Percentiles rank a stretch among this genome's conserved stretches.
These are phyloP conservation scores for Penicillium italicum DNA, from an alignment of 2,329 filamentous ascomycete genomes.

Conservation along the genomic window DNA sequence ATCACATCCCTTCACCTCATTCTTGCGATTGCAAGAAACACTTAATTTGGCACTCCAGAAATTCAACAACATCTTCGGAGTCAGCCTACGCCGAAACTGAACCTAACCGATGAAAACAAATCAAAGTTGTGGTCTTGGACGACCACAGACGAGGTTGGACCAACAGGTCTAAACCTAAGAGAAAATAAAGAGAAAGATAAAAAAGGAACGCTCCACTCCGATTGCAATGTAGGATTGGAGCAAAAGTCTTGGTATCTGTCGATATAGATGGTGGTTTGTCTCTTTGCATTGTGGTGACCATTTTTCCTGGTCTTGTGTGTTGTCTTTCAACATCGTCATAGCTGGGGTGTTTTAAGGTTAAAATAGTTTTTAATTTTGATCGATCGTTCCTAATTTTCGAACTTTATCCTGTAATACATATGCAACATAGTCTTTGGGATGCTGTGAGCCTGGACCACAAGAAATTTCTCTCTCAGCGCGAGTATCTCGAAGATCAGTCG, in stretches of 20 bases:
- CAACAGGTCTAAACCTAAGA: not conserved
- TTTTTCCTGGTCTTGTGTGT: slow-evolving; percentile 3
- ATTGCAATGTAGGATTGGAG: not conserved
- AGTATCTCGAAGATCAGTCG: not conserved
- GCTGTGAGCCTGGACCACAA: not conserved
- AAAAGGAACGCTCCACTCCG: not conserved
- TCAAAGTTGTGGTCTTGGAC: slow-evolving; percentile 1
- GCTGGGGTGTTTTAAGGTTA: slow-evolving; percentile 6
- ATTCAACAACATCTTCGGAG: slow-evolving; percentile 9
- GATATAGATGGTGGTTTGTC: slow-evolving; percentile 6
- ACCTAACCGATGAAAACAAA: not conserved
- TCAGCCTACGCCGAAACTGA: not conserved
- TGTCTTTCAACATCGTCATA: slow-evolving; percentile 13
- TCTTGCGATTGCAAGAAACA: not conserved
- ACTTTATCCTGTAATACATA: too few species aligned
- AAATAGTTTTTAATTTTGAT: not conserved
- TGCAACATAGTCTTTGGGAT: not conserved
- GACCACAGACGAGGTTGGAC: slow-evolving; percentile 2
- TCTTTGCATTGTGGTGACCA: slow-evolving; percentile 6
- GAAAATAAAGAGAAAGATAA: slow-evolving; percentile 1
- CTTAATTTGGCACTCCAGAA: slow-evolving; percentile 1
- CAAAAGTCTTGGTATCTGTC: not conserved
- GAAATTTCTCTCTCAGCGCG: not conserved
- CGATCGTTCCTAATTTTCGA: not conserved
- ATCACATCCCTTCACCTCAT: not conserved